Evolutionary conservation across 2,329 filamentous ascomycete genomes (phyloP), one percentile per base, ranked within the genome.

Genomic region (Trichoderma citrinoviride): DNA sequence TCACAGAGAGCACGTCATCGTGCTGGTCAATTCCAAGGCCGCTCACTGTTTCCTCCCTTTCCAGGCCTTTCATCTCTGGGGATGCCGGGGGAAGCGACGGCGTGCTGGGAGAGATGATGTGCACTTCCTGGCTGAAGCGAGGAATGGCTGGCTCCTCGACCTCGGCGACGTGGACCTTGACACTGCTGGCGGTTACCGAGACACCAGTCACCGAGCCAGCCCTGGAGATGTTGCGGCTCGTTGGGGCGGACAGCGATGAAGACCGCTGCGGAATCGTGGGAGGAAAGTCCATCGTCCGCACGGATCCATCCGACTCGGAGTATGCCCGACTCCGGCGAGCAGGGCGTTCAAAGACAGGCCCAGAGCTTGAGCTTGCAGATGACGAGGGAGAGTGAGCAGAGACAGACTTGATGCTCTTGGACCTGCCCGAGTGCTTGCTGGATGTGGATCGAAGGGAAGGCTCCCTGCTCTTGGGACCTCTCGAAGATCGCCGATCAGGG

Each of bases 231-330:
- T 86, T 86, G 46, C 84, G 80, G 71, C 85, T 89, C 1, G 85
- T 87, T 2, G 85, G 84, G 1, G 86, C 86, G 3, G 87, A 89
- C 7, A 88, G 77, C 15, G 86, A 89, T 1, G 87, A 88, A 46
- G 82, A 82, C 49, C 86, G 81, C 40, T 77, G 73, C 0, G 86
- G 86, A 37, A 88, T 81, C 7, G 77, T 76, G 10, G 86, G 87
- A 10, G 86, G 83, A 64, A 81, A 87, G 72, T 88, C 86, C 62
- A 87, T 84, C 0, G 85, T 88, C 27, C 83, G 79, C 68, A 85
- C 82, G 33, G 78, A 80, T 14, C 78, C 77, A 66, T 84, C 81
- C 1, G 82, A 82, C 66, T 81, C 78, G 1, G 83, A 84, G 53
- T 77, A 73, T 3, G 79, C 72, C 44, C 81, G 77, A 23, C 77